Base-by-base conservation (phyloP, 305 asterid genomes). In the Plantago lanceolata region DNA sequence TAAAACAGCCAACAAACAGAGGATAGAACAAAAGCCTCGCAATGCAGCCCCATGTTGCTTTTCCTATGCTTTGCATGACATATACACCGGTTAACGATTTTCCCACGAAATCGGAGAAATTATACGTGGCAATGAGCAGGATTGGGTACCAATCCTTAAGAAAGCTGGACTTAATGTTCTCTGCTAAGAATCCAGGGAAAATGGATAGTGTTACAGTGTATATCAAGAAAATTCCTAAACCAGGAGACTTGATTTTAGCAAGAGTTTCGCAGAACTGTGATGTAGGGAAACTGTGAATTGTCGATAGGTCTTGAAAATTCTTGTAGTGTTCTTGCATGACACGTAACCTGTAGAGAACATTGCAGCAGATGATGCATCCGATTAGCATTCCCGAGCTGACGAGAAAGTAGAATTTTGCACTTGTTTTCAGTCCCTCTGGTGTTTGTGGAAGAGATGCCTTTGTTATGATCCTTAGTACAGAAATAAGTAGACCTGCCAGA, bases 361-460 rank as follows among this genome's bases (percentile, higher is more conserved):
- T 89, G 79, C 84, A 80, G 63, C 84, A 73, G 28, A 83, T 45
- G 19, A 85, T 74, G 85, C 96, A 86, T 5, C 66, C 64, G n/a
- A 71, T 31, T 43, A 89, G 59, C 18, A 81, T 61, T 7, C 71
- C 60, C 0, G 84, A 74, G 81, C 84, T 75, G 12, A 73, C 75
- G 1, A 85, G 69, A 78, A 89, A 89, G 43, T 89, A 89, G n/a
- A 85, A 72, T 47, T 81, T 79, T 0, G 91, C 91, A 70, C 96
- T 87, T 26, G 78, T 63, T 76, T 82, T 83, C 14, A 86, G 82
- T 59, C 96, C 96, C 19, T 69, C 68, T 28, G 82, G 79, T 0
- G 95, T 78, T 29, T 81, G 95, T 43, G 88, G 95, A 29, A 89
- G 88, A 5, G 91, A 84, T 33, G 84, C 91, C 68, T 89, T 86